Conservation (phyloP, 148 eudicot genomes). For the Nyssa sinensis region DNA sequence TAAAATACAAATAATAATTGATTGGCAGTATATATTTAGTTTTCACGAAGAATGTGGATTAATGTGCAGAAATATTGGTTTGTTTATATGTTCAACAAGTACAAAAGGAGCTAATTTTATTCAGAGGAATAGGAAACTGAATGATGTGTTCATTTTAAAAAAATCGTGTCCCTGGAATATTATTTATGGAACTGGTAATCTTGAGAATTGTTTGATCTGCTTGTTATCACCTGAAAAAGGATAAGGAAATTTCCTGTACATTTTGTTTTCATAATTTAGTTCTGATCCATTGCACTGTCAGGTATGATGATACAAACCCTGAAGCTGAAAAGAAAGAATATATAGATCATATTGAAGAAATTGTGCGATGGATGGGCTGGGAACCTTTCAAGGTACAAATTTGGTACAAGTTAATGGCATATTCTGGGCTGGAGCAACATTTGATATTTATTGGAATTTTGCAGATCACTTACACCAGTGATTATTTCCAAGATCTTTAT, state of each 20-base stretch:
- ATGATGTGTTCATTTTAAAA: no score
- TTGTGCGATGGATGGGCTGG: constrained; percentile 98
- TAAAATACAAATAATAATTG: no score
- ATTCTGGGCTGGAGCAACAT: constrained; percentile 7
- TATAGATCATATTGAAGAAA: constrained; percentile 71
- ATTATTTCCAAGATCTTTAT: constrained; percentile 89
- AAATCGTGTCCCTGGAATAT: no score
- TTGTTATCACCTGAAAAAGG: background rate
- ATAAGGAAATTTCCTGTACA: background rate
- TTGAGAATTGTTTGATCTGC: background rate
- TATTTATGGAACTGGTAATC: background rate
- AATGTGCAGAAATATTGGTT: no score
- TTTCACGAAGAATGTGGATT: no score
- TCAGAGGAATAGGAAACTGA: no score
- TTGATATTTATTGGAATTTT: constrained; percentile 16
- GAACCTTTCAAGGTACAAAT: constrained; percentile 79
- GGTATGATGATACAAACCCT: constrained; percentile 98
- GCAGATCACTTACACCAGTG: constrained; percentile 89
- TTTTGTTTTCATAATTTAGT: background rate
- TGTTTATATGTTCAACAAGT: no score
- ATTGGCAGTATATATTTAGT: no score
- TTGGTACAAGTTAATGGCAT: constrained; percentile 23
- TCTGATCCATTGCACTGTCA: constrained; percentile 20
- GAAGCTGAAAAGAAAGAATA: constrained; percentile 95
- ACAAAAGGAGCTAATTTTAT: no score